These are phyloP conservation scores for Golubevia sp. DNA, from an alignment of 1,284 basidiomycete genomes.

Conservation along the genomic window DNA sequence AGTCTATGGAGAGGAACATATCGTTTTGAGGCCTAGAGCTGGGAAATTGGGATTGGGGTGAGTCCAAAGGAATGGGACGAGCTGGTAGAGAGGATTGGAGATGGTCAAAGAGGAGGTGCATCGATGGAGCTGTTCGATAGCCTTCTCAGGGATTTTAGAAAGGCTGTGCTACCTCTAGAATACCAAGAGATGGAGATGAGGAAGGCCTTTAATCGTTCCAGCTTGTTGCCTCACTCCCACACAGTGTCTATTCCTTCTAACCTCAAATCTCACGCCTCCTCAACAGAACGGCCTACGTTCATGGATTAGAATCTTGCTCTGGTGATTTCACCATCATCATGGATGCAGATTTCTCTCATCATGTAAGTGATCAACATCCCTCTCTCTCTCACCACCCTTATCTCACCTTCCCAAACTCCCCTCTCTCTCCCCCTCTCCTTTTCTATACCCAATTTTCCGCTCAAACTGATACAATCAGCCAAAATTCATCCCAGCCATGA, in stretches of 20 bases:
- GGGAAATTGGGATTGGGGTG: constrained; percentile 87
- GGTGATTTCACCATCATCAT: constrained; percentile 96
- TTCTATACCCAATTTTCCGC: not conserved
- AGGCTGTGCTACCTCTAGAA: not conserved
- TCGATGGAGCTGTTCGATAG: not conserved
- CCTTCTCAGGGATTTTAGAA: not conserved
- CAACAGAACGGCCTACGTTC: constrained; percentile 84
- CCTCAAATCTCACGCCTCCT: constrained; percentile 5
- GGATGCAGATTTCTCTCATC: constrained; percentile 94
- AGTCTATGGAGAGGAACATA: constrained; percentile 80
- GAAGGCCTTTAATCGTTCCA: not conserved
- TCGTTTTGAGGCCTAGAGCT: constrained; percentile 80
- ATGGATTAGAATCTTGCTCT: constrained; percentile 82
- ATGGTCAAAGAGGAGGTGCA: too few species aligned
- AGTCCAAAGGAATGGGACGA: constrained; percentile 30
- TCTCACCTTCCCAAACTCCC: not conserved
- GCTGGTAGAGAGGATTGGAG: constrained; percentile 4
- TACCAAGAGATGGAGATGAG: not conserved
- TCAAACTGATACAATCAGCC: constrained; percentile 11
- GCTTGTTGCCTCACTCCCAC: not conserved
- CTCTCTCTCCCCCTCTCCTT: not conserved
- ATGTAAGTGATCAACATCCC: constrained; percentile 70
- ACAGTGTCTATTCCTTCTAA: constrained; percentile 3
- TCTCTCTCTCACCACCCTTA: constrained; percentile 5
- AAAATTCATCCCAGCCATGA: constrained; percentile 42